phyloP scores from a whole-genome alignment of 257 asterid genomes.

The Solanum dulcamara region DNA sequence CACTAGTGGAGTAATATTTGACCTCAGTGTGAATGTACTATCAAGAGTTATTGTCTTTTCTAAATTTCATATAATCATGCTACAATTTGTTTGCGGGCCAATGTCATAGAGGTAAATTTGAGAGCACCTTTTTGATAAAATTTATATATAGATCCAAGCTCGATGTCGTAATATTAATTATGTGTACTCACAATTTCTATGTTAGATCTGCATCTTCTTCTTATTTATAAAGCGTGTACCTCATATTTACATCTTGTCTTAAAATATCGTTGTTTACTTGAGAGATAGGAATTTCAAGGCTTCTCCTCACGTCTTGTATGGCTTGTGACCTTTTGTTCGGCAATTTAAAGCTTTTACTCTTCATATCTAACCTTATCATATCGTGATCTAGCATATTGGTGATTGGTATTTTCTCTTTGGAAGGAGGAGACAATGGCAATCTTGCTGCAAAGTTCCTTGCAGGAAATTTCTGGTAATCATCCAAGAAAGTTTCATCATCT shows the following conservation, averaged over 20 bases:
- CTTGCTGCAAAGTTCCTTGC: slow-evolving; percentile 22
- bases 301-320: slow-evolving; percentile 5
- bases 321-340: background rate
- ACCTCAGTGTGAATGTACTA: background rate
- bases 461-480: background rate
- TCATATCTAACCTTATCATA: too few relatives aligned
- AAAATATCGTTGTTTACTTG: background rate
- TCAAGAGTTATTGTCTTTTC: background rate
- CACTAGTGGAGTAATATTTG: background rate
- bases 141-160: background rate
- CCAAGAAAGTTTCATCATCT: background rate
- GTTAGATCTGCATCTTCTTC: background rate
- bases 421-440: slow-evolving; percentile 26
- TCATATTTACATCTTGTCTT: background rate
- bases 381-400: background rate
- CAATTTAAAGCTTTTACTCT: background rate
- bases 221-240: background rate
- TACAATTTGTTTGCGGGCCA: background rate
- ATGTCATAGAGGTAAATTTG: background rate
- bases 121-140: background rate
- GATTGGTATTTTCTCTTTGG: background rate
- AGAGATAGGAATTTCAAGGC: background rate
- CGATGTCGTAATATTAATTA: background rate
- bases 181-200: background rate
- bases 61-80: background rate